Percentiles rank a stretch among this genome's conserved stretches.
phyloP scores from a whole-genome alignment of 306 rosid genomes.

The Rosa rugosa region DNA sequence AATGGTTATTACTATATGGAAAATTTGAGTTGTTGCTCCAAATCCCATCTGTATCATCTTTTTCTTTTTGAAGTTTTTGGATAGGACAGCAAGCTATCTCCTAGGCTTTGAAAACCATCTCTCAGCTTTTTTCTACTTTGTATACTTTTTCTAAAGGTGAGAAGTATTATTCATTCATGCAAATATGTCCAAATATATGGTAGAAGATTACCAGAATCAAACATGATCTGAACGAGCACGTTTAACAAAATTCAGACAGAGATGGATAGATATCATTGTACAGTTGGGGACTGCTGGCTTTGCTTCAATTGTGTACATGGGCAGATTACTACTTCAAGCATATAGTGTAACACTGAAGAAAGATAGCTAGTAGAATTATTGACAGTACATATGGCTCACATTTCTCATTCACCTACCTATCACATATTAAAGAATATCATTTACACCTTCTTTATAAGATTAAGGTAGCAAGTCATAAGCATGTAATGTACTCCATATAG shows the following conservation, averaged over 20 bases:
- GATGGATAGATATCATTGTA: constrained; percentile 10
- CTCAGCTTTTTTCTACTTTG: constrained; percentile 22
- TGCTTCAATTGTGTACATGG: constrained; percentile 16
- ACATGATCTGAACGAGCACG: background rate
- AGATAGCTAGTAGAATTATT: constrained; percentile 18
- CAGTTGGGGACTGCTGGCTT: constrained; percentile 41
- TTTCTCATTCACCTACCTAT: constrained; percentile 52
- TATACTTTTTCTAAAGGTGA: background rate
- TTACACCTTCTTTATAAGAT: constrained; percentile 18
- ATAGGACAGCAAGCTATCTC: constrained; percentile 14
- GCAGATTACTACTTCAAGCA: constrained; percentile 11
- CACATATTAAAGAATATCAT: constrained; percentile 25
- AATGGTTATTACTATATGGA: constrained; percentile 9
- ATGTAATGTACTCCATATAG: background rate
- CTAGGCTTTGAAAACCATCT: constrained; percentile 36
- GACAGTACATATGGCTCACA: constrained; percentile 25
- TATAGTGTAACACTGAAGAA: constrained; percentile 64
- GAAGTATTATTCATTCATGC: background rate
- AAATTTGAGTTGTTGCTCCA: constrained; percentile 35
- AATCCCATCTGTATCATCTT: constrained; percentile 10
- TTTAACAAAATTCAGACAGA: background rate
- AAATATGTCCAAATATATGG: background rate
- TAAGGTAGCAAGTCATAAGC: constrained; percentile 26
- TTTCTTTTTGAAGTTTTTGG: constrained; percentile 7
- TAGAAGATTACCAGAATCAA: constrained; percentile 5